Evolutionary conservation across 805 yeast species (phyloP).

Genomic region (Hanseniaspora pseudoguilliermondii): DNA sequence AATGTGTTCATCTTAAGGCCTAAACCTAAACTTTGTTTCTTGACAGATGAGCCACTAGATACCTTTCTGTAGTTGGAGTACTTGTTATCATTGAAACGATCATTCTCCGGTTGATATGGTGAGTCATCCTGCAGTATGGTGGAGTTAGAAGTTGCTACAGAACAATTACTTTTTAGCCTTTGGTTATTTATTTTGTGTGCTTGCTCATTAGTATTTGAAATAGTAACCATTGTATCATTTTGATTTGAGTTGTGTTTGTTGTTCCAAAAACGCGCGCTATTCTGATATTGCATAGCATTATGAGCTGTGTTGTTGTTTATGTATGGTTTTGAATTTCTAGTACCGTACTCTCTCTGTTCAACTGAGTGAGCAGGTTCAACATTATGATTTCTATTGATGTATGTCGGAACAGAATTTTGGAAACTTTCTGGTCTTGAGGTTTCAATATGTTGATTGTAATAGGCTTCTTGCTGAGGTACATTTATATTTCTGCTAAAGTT

Average conservation of each 20-base stretch:
- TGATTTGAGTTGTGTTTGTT: neutral
- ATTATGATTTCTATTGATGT: no score
- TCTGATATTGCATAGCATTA: neutral
- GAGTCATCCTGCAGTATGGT: conserved; percentile 8
- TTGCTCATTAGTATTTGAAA: neutral
- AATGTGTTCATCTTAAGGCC: neutral
- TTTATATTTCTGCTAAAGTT: neutral
- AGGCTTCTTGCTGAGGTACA: neutral
- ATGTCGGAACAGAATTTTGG: no score
- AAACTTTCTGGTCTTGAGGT: neutral
- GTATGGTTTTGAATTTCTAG: neutral
- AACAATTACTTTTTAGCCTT: conserved; percentile 7
- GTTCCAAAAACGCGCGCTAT: neutral
- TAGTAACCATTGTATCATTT: neutral
- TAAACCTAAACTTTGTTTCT: conserved; percentile 1
- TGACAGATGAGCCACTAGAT: neutral
- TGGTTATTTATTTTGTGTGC: neutral
- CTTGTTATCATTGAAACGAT: neutral
- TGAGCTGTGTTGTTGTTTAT: neutral
- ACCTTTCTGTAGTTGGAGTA: neutral
- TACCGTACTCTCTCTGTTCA: neutral
- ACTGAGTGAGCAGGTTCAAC: neutral
- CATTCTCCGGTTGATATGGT: conserved; percentile 3
- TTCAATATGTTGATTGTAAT: neutral
- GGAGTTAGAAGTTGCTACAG: conserved; percentile 9